These are phyloP conservation scores for Collariella sp. DNA, from an alignment of 495 filamentous ascomycete genomes.

Conservation along the genomic window DNA sequence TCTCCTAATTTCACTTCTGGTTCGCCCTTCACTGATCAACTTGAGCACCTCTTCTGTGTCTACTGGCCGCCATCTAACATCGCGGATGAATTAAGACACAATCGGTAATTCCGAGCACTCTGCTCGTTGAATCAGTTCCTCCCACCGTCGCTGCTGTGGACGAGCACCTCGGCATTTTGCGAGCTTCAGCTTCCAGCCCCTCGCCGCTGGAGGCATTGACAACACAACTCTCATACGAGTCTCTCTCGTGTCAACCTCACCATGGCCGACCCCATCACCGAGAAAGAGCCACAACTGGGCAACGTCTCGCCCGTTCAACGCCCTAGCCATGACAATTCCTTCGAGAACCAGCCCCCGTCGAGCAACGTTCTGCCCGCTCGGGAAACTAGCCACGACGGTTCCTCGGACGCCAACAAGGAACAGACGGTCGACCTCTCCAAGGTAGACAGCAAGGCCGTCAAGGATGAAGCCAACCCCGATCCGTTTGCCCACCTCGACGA, in stretches of 20 bases:
- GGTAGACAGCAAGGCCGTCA: constrained; percentile 43
- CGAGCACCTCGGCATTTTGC: not conserved
- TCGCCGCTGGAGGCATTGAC: not conserved
- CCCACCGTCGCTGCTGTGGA: not conserved
- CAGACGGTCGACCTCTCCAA: constrained; percentile 28
- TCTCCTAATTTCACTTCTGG: not conserved
- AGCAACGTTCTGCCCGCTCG: constrained; percentile 19
- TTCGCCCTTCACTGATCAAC: not conserved
- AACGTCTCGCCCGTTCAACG: too few species aligned
- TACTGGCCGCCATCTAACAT: not conserved
- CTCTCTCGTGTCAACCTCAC: not conserved
- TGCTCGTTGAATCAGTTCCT: not conserved
- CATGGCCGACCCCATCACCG: constrained; percentile 23
- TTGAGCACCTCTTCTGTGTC: too few species aligned
- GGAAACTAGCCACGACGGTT: constrained; percentile 28
- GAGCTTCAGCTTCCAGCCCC: not conserved
- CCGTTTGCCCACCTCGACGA: constrained; percentile 48
- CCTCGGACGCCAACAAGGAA: constrained; percentile 19
- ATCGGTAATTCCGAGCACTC: not conserved
- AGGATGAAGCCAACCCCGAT: constrained; percentile 38
- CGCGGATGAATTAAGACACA: not conserved
- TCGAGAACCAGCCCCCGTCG: too few species aligned
- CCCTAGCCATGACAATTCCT: too few species aligned
- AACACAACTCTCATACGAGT: not conserved
- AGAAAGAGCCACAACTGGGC: too few species aligned